These are phyloP conservation scores for Kitagawia praeruptora DNA, from an alignment of 129 eudicot genomes.

Conservation along the genomic window DNA sequence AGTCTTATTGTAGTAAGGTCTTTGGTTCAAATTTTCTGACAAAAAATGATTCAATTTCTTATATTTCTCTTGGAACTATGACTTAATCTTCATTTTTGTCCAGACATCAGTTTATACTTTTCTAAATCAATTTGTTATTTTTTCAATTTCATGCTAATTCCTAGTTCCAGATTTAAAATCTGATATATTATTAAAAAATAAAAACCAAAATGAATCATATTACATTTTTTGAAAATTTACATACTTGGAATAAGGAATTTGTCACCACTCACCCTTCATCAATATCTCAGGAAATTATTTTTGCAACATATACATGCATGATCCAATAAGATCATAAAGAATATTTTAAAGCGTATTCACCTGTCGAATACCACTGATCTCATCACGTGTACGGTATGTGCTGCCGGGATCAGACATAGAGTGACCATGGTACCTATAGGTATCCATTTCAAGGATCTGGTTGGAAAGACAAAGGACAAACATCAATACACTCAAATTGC, in stretches of 20 bases:
- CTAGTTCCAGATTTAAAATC: not conserved
- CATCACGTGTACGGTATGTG: conserved; percentile 98
- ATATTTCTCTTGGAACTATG: not conserved
- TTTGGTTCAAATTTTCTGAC: not conserved
- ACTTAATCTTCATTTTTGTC: no score
- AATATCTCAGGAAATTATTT: not conserved
- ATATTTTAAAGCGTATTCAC: conserved; percentile 20
- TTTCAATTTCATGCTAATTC: not conserved
- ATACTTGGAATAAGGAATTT: not conserved
- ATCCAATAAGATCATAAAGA: not conserved
- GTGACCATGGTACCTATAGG: conserved; percentile 98
- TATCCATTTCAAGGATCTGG: conserved; percentile 99
- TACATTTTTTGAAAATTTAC: no score
- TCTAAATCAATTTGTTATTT: no score
- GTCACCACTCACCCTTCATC: not conserved
- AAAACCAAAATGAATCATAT: not conserved
- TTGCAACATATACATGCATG: not conserved
- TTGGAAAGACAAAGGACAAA: conserved; percentile 2
- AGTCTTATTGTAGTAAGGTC: not conserved
- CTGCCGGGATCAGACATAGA: conserved; percentile 99
- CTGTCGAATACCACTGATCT: conserved; percentile 87
- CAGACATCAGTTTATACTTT: not conserved
- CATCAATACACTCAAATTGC: not conserved
- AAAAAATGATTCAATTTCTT: not conserved
- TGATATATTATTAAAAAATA: no score